Evolutionary conservation across 306 rosid genomes (phyloP).

Genomic region (Quercus glauca): DNA sequence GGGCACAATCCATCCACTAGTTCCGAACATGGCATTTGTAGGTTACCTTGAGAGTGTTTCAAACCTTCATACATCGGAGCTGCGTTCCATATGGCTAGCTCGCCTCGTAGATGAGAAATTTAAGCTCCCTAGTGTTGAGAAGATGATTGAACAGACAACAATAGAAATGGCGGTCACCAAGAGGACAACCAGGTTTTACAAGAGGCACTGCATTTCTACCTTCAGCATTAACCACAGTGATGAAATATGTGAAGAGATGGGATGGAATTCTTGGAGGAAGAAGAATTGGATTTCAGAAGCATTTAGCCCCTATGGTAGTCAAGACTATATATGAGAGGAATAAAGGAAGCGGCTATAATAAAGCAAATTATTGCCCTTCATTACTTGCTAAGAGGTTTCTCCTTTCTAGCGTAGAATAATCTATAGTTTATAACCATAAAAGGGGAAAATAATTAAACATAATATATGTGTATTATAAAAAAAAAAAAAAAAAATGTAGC

Average conservation of each 20-base stretch:
- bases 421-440: no score
- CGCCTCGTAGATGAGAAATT: slow-evolving; percentile 53
- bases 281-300: slow-evolving; percentile 70
- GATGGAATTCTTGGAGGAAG: slow-evolving; percentile 74
- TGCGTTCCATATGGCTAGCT: slow-evolving; percentile 74
- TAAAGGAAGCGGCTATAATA: slow-evolving; percentile 12
- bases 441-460: no score
- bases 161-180: slow-evolving; percentile 63
- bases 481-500: no score
- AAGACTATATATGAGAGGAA: slow-evolving; percentile 44
- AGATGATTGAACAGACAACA: slow-evolving; percentile 52
- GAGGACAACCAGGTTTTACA: slow-evolving; percentile 63
- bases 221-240: slow-evolving; percentile 74
- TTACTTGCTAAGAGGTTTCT: background rate
- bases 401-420: background rate
- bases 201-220: slow-evolving; percentile 73
- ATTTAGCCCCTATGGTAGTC: slow-evolving; percentile 51
- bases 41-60: slow-evolving; percentile 72
- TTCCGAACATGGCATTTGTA: slow-evolving; percentile 83
- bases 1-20: slow-evolving; percentile 73
- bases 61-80: slow-evolving; percentile 65
- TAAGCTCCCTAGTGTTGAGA: slow-evolving; percentile 61
- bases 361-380: background rate
- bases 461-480: no score
- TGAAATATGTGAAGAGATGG: slow-evolving; percentile 69